Conservation (phyloP, 2,329 filamentous ascomycete species). For the Botrytis aclada region DNA sequence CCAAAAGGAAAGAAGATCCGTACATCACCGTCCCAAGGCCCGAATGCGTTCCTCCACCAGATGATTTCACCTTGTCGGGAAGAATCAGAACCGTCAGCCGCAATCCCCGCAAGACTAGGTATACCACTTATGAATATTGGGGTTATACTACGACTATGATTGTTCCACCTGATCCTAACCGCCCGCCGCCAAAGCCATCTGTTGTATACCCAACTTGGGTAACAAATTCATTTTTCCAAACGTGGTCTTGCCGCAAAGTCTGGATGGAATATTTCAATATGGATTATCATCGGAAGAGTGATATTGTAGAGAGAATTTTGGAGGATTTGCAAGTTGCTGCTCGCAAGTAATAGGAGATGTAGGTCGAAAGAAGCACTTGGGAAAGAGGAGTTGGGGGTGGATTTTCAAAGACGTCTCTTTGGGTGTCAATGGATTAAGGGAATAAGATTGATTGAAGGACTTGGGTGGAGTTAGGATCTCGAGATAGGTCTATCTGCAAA, state of each 20-base stretch:
- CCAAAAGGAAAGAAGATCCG: neutral
- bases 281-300: neutral
- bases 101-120: constrained; percentile 1
- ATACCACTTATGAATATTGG: neutral
- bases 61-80: neutral
- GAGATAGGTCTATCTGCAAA: neutral
- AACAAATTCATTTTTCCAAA: neutral
- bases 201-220: neutral
- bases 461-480: no score
- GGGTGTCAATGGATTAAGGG: neutral
- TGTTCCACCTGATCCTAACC: constrained; percentile 5
- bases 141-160: neutral
- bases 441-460: neutral
- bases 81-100: neutral
- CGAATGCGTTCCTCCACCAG: neutral
- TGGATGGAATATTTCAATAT: constrained; percentile 3
- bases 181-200: neutral
- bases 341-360: neutral
- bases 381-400: neutral
- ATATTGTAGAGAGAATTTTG: constrained; percentile 5
- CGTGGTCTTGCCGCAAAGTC: constrained; percentile 2
- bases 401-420: neutral
- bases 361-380: no score
- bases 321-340: constrained; percentile 4
- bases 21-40: neutral